Base-by-base conservation (phyloP, 331 rosid genomes). In the Phaseolus coccineus region DNA sequence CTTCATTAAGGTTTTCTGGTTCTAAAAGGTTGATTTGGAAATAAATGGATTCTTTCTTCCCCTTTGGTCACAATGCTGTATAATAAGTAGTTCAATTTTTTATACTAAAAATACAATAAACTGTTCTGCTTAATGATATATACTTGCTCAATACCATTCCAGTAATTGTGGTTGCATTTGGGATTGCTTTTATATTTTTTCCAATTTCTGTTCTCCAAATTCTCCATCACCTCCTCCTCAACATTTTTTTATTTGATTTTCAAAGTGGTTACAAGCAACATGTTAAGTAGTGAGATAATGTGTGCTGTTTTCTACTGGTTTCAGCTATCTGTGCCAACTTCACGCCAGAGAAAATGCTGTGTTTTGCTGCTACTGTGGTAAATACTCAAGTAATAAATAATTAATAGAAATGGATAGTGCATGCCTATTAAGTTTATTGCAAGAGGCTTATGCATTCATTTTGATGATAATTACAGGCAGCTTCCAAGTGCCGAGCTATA, bases 341-440 rank as follows among this genome's bases (percentile, higher is more conserved):
- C 88, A 78, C 92, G 13, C 73, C 83, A 16, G 94, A 91, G 87
- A 86, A 84, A 84, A 89, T 94, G 93, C 71, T 94, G 80, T 86
- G 92, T 33, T 94, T 94, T 82, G 93, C 98, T 61, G 85, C 97
- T 56, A 88, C 59, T 78, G 98, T 94, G 89, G 97, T 94, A 80
- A 84, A 65, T 57, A 19, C 86, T 64, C 50, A 31, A 64, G 72
- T 55, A 22, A 44, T 31, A 30, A 42, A 28, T 37, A 42, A 40
- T 40, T 47, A 44, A 31, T 13, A 13, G 28, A 47, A 62, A 1
- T 9, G 40, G 27, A 24, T 14, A 39, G 59, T 30, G 40, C 65
- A 65, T 30, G 27, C 19, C 57, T 58, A 12, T 27, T 25, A 11
- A 25, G 24, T 57, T 28, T 13, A 15, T 14, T 47, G 28, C 61